phyloP scores from a whole-genome alignment of 306 rosid species.

The Acacia confusa region DNA sequence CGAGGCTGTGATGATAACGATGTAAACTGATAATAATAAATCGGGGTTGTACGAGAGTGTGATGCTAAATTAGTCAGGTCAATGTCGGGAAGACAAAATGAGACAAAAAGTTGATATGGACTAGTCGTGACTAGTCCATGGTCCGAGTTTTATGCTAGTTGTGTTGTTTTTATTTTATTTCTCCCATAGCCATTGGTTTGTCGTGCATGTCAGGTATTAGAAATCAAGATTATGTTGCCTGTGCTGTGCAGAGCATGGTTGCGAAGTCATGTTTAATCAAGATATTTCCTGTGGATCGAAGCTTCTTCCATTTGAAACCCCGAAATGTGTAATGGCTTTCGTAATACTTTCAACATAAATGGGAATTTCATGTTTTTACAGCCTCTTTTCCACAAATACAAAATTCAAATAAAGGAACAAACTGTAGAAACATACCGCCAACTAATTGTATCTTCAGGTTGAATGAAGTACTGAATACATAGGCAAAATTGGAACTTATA shows the following conservation, averaged over 20 bases:
- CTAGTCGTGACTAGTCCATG: constrained; percentile 8
- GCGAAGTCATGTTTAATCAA: neutral
- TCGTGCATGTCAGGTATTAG: neutral
- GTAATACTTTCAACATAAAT: neutral
- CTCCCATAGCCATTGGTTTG: neutral
- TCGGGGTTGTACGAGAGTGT: constrained; percentile 20
- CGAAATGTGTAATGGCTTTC: neutral
- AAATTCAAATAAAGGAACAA: neutral
- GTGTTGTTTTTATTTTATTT: neutral
- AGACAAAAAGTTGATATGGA: constrained; percentile 2
- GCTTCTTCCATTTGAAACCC: neutral
- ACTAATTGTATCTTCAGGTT: neutral
- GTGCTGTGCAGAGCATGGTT: neutral
- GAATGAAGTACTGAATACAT: neutral
- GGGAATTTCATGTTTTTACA: neutral
- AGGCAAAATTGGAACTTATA: too few relatives aligned
- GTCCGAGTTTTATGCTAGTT: constrained; percentile 10
- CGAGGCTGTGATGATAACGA: constrained; percentile 59
- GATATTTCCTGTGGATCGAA: neutral
- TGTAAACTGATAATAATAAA: neutral
- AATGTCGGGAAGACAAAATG: constrained; percentile 1
- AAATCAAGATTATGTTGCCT: neutral
- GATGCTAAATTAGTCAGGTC: neutral
- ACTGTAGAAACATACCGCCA: too few relatives aligned
- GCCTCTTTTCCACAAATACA: neutral